These are phyloP conservation scores for Aspergillus proliferans DNA, from an alignment of 2,329 filamentous ascomycete genomes.

Conservation along the genomic window DNA sequence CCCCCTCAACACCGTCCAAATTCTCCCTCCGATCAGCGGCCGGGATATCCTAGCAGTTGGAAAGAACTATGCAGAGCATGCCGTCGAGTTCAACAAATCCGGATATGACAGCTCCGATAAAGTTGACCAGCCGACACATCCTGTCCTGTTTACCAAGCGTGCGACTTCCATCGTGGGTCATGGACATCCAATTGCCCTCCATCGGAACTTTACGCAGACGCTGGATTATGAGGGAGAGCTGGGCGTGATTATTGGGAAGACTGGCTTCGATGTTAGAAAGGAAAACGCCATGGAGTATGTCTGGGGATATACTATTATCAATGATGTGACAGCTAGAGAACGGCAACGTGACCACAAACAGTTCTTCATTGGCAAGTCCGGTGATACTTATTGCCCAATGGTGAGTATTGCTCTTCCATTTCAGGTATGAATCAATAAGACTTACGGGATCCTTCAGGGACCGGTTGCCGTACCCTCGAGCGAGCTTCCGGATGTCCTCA, in stretches of 20 bases:
- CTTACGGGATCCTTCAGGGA: conserved; percentile 22
- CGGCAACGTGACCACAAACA: conserved; percentile 55
- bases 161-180: conserved; percentile 48
- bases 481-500: conserved; percentile 38
- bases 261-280: conserved; percentile 40
- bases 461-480: conserved; percentile 47
- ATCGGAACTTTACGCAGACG: conserved; percentile 46
- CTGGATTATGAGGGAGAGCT: conserved; percentile 54
- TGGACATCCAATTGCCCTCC: conserved; percentile 43
- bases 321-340: conserved; percentile 49
- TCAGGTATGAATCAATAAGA: too few species aligned
- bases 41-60: conserved; percentile 16
- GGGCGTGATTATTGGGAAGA: conserved; percentile 50
- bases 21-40: not conserved
- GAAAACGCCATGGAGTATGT: conserved; percentile 46
- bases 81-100: conserved; percentile 49
- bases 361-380: conserved; percentile 54
- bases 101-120: conserved; percentile 52
- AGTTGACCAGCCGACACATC: conserved; percentile 37
- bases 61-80: conserved; percentile 51
- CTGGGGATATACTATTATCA: conserved; percentile 53
- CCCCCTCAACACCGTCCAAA: not conserved
- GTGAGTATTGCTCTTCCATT: not conserved
- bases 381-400: conserved; percentile 53
- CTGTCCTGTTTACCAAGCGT: conserved; percentile 53